Percentiles rank a stretch among this genome's conserved stretches.
phyloP scores from a whole-genome alignment of 169 alveolate species.

The Eimeria brunetti region DNA sequence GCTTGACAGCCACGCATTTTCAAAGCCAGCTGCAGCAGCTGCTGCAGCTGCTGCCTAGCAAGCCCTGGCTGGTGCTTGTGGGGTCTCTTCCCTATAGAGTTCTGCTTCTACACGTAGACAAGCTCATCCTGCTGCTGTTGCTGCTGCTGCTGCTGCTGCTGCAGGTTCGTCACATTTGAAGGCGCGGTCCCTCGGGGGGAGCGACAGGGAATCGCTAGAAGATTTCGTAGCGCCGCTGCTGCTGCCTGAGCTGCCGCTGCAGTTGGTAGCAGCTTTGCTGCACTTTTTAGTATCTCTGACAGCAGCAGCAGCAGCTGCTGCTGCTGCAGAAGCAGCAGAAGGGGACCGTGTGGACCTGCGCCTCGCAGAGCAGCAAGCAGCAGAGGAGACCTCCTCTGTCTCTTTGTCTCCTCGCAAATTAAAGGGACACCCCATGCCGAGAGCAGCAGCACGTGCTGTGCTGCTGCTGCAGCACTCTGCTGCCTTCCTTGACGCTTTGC shows the following conservation, averaged over 20 bases:
- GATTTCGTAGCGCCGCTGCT: constrained; percentile 61
- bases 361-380: not conserved
- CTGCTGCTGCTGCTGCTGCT: constrained; percentile 32
- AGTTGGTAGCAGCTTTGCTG: constrained; percentile 44
- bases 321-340: not conserved
- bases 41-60: not conserved
- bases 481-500: not conserved
- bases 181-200: not conserved
- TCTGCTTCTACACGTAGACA: not conserved
- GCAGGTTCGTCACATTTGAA: constrained; percentile 15
- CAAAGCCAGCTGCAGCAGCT: not conserved
- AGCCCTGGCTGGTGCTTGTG: not conserved
- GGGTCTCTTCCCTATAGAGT: not conserved
- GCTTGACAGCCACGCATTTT: not conserved
- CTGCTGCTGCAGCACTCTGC: constrained; percentile 64
- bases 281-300: constrained; percentile 36
- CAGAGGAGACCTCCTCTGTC: not conserved
- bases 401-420: not conserved
- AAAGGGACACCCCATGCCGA: not conserved
- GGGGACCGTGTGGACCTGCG: not conserved
- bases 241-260: constrained; percentile 66
- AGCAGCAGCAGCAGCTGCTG: constrained; percentile 35
- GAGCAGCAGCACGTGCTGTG: constrained; percentile 9
- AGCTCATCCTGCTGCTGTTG: not conserved
- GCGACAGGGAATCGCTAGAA: constrained; percentile 59